phyloP scores from a whole-genome alignment of 2,329 filamentous ascomycete genomes.

The Aplosporella prunicola region DNA sequence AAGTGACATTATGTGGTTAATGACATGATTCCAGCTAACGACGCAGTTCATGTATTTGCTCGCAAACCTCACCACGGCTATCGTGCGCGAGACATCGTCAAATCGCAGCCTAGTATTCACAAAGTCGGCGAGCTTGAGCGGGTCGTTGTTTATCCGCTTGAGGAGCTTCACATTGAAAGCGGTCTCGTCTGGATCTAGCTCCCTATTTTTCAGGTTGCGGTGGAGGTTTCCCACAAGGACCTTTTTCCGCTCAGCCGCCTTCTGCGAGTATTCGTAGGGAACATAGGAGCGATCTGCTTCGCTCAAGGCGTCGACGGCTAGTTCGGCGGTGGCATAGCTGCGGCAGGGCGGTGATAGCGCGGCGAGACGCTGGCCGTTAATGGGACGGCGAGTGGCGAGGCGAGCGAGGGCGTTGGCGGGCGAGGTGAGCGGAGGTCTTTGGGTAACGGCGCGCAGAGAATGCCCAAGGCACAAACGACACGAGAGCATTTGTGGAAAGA shows the following conservation, averaged over 20 bases:
- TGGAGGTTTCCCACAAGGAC: too few relatives aligned
- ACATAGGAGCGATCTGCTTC: too few relatives aligned
- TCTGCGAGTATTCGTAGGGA: too few relatives aligned
- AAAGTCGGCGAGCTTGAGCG: slow-evolving; percentile 60
- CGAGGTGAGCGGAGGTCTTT: slow-evolving; percentile 17
- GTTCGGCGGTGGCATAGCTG: slow-evolving; percentile 2
- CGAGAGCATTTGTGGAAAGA: slow-evolving; percentile 32
- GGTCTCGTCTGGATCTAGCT: too few relatives aligned
- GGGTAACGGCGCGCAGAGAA: slow-evolving; percentile 32
- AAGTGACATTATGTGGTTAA: slow-evolving; percentile 59
- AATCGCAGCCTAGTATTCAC: slow-evolving; percentile 52
- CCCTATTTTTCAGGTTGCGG: too few relatives aligned
- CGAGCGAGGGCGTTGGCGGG: slow-evolving; percentile 11
- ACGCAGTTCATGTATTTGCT: slow-evolving; percentile 52
- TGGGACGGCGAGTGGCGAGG: slow-evolving; percentile 1
- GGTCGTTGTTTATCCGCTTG: slow-evolving; percentile 49
- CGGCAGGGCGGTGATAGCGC: slow-evolving; percentile 5
- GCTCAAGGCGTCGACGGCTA: not conserved
- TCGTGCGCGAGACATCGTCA: slow-evolving; percentile 56
- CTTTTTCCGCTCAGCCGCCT: too few relatives aligned
- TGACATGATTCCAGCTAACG: slow-evolving; percentile 82
- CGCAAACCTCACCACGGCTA: slow-evolving; percentile 58
- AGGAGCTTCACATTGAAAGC: too few relatives aligned
- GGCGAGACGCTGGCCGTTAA: slow-evolving; percentile 2
- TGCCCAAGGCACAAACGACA: slow-evolving; percentile 35